Conservation (phyloP, 108 stramenopile species). For the Seminavis robusta region DNA sequence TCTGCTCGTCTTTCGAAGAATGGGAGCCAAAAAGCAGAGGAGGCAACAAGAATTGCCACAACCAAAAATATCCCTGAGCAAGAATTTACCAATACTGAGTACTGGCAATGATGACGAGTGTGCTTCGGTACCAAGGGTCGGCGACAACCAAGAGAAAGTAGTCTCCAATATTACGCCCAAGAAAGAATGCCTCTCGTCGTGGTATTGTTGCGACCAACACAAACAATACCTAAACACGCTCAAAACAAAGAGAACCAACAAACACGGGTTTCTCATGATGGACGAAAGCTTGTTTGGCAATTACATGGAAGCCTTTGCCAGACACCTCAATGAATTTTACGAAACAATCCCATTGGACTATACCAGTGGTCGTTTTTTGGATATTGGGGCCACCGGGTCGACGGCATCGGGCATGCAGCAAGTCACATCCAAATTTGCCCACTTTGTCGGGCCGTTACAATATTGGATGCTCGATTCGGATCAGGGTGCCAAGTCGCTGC, state of each 20-base stretch:
- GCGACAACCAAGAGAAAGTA: no score
- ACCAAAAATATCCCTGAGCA: slow-evolving; percentile 1
- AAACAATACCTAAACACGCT: slow-evolving; percentile 24
- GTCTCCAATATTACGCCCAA: no score
- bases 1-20: slow-evolving; percentile 45
- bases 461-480: slow-evolving; percentile 51
- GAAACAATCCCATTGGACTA: slow-evolving; percentile 14
- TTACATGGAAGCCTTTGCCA: slow-evolving; percentile 36
- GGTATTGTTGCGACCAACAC: slow-evolving; percentile 51
- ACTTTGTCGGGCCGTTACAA: slow-evolving; percentile 42
- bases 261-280: slow-evolving; percentile 23
- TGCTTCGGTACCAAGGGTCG: no score
- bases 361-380: slow-evolving; percentile 29
- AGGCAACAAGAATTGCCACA: neutral
- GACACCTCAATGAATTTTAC: slow-evolving; percentile 39
- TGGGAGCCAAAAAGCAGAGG: slow-evolving; percentile 3
- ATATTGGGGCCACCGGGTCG: slow-evolving; percentile 47
- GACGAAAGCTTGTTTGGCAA: slow-evolving; percentile 30
- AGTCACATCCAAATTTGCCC: slow-evolving; percentile 44
- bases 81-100: slow-evolving; percentile 31
- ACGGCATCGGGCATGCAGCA: slow-evolving; percentile 39
- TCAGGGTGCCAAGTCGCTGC: slow-evolving; percentile 29
- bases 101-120: slow-evolving; percentile 40
- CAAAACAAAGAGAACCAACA: slow-evolving; percentile 25
- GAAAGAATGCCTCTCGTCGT: slow-evolving; percentile 36